These are phyloP conservation scores for Sordariomycetes sp. DNA, from an alignment of 2,329 filamentous ascomycete species.

Conservation along the genomic window DNA sequence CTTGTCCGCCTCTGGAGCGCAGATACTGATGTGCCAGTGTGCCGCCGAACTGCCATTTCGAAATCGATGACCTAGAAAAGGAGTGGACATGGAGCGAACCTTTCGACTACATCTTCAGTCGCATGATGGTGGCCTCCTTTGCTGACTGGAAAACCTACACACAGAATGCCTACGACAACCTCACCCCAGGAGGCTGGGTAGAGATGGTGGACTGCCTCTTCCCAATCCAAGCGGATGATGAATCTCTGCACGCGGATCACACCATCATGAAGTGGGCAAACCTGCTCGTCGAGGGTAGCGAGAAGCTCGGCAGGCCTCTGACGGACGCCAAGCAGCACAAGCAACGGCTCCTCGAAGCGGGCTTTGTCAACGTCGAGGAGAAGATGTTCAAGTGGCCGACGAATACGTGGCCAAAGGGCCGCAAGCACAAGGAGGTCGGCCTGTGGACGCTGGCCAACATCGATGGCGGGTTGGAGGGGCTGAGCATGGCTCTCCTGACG, in stretches of 20 bases:
- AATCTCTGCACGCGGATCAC: conserved; percentile 9
- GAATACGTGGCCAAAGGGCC: conserved; percentile 39
- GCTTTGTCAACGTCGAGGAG: conserved; percentile 40
- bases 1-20: neutral
- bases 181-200: conserved; percentile 13
- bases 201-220: conserved; percentile 12
- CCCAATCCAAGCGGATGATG: conserved; percentile 8
- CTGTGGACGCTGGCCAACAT: conserved; percentile 14
- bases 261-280: conserved; percentile 14
- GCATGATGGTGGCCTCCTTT: conserved; percentile 11
- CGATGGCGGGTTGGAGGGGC: conserved; percentile 13
- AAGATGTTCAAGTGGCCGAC: conserved; percentile 36
- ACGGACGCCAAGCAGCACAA: conserved; percentile 12
- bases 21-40: conserved; percentile 5
- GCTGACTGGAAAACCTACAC: conserved; percentile 11
- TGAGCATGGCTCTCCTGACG: conserved; percentile 18
- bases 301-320: conserved; percentile 16
- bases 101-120: conserved; percentile 14
- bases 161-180: conserved; percentile 10
- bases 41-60: conserved; percentile 13
- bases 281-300: conserved; percentile 17
- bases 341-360: conserved; percentile 31
- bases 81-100: conserved; percentile 11
- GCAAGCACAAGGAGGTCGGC: conserved; percentile 39
- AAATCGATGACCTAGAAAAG: conserved; percentile 14